Conservation (phyloP, 768 basidiomycete genomes). For the Macrolepiota albuminosa region DNA sequence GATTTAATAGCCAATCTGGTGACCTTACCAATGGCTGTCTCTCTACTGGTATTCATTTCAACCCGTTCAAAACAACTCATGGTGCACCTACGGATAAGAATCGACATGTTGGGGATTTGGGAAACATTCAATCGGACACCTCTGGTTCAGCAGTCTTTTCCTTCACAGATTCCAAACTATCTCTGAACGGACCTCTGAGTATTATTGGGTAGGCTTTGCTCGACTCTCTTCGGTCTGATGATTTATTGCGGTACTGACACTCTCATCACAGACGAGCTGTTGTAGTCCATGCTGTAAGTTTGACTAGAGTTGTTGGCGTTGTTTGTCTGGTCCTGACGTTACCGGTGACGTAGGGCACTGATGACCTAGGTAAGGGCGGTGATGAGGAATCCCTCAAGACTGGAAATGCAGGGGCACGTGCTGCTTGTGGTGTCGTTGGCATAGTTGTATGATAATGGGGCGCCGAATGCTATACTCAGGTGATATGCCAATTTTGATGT, state of each 20-base stretch:
- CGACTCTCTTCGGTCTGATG: background rate
- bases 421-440: slow-evolving; percentile 85
- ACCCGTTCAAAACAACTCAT: slow-evolving; percentile 62
- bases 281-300: slow-evolving; percentile 64
- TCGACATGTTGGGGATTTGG: slow-evolving; percentile 74
- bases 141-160: slow-evolving; percentile 53
- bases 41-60: slow-evolving; percentile 75
- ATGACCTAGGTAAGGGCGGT: slow-evolving; percentile 72
- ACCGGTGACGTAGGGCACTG: slow-evolving; percentile 43
- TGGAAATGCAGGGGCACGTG: slow-evolving; percentile 71
- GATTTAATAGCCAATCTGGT: slow-evolving; percentile 37
- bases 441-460: slow-evolving; percentile 11
- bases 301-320: no score
- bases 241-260: background rate
- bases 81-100: slow-evolving; percentile 51
- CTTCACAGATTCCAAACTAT: slow-evolving; percentile 55
- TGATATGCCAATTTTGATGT: background rate
- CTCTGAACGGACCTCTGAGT: slow-evolving; percentile 61
- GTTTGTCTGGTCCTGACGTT: background rate
- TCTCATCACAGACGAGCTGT: slow-evolving; percentile 49
- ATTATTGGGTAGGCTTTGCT: slow-evolving; percentile 57
- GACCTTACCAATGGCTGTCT: slow-evolving; percentile 63
- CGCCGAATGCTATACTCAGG: background rate
- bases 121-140: slow-evolving; percentile 64
- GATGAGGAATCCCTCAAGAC: slow-evolving; percentile 70